These are phyloP conservation scores for Mycena crocata DNA, from an alignment of 768 basidiomycete species.

Conservation along the genomic window DNA sequence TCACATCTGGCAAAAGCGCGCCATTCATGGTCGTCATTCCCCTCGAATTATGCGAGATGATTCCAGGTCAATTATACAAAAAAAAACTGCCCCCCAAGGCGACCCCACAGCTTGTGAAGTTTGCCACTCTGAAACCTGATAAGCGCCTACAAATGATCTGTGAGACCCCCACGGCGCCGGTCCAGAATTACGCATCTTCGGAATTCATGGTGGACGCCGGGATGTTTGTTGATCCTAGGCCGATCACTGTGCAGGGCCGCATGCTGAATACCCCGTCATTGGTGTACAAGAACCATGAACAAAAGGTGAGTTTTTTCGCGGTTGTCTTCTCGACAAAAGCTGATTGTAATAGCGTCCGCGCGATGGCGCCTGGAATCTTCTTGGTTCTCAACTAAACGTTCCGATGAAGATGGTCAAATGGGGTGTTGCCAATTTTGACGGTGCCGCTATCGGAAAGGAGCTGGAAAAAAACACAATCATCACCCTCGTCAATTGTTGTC, in stretches of 20 bases:
- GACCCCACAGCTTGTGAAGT: constrained; percentile 49
- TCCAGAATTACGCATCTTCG: constrained; percentile 20
- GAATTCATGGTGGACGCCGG: constrained; percentile 42
- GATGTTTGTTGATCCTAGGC: constrained; percentile 26
- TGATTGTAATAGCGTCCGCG: constrained; percentile 10
- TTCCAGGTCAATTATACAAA: constrained; percentile 52
- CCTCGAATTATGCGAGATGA: constrained; percentile 51
- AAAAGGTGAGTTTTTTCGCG: constrained; percentile 42
- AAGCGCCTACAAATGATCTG: constrained; percentile 42
- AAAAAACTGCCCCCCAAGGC: constrained; percentile 49
- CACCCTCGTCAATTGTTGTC: neutral
- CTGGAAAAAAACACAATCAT: neutral
- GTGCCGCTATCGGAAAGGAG: neutral
- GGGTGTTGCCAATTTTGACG: constrained; percentile 32
- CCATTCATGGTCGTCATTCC: constrained; percentile 46
- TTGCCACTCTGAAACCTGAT: constrained; percentile 50
- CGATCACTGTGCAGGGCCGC: constrained; percentile 21
- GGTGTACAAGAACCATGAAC: neutral
- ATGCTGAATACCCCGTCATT: constrained; percentile 23
- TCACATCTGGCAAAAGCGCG: constrained; percentile 33
- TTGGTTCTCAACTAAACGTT: neutral
- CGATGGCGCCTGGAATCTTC: constrained; percentile 36
- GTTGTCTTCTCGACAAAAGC: too few species aligned
- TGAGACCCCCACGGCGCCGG: constrained; percentile 16
- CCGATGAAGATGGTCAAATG: constrained; percentile 11